Evolutionary conservation across 345 rosid genomes (phyloP), one percentile per base, ranked within the genome.

Genomic region (Trapa bicornis): DNA sequence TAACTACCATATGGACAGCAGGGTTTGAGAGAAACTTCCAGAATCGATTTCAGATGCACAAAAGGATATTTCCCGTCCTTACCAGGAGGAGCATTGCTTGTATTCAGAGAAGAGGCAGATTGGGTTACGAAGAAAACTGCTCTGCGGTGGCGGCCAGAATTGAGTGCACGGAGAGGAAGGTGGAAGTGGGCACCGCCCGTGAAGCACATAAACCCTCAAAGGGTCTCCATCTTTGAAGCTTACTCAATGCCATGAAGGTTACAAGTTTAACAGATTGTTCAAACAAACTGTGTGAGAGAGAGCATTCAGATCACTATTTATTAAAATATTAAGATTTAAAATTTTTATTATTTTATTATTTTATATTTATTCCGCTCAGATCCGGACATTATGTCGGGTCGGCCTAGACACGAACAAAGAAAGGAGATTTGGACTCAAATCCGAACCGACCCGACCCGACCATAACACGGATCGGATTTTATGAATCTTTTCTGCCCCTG

Each of bases 71-170:
- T 37, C 37, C 17, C 71, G 42, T 36, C 57, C 37, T 64, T 22
- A 92, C 96, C 88, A 61, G 88, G 77, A 32, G 72, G 76, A 22
- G 29, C 29, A 74, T 83, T 67, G 73, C 82, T 80, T 38, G 93
- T 68, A 71, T 79, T 86, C 13, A 67, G 70, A 6, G 80, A 73
- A 35, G 79, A 74, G 67, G 81, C 63, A 6, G 84, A 60, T 17
- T 66, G 52, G 64, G 48, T 36, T 50, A 71, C 74, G 56, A 68
- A 75, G 63, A 71, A 64, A 35, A 68, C 67, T 8, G 68, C 73
- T 68, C 71, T 82, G 37, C 73, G 86, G 38, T 71, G 76, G 29
- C 29, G 29, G 3, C 35, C 73, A 66, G 68, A 71, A 60, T 76
- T 15, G 33, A 65, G 77, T 70, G 57, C 10, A 63, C 71, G 29